phyloP scores from a whole-genome alignment of 768 basidiomycete genomes.

The Strobilomyces echinocephalus region DNA sequence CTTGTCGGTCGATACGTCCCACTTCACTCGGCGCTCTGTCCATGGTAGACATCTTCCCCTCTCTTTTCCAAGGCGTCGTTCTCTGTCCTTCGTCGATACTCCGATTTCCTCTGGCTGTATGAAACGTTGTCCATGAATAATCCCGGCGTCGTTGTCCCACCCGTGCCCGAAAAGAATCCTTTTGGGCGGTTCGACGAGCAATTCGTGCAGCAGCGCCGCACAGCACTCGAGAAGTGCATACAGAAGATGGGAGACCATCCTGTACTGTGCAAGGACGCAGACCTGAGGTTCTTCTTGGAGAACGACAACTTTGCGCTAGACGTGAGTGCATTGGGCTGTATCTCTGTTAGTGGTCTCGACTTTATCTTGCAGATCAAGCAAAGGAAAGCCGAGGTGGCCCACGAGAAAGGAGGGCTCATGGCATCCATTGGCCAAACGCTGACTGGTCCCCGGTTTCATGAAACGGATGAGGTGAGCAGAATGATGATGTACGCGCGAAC shows the following conservation, averaged over 20 bases:
- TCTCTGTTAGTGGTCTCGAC: not conserved
- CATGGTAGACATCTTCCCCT: slow-evolving; percentile 72
- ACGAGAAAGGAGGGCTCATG: slow-evolving; percentile 79
- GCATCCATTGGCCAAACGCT: slow-evolving; percentile 77
- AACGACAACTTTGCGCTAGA: slow-evolving; percentile 89
- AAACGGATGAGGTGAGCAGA: slow-evolving; percentile 72
- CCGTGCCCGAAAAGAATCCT: slow-evolving; percentile 91
- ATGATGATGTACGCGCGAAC: not conserved
- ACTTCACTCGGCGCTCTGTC: not conserved
- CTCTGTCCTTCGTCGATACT: slow-evolving; percentile 94
- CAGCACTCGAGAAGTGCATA: slow-evolving; percentile 84
- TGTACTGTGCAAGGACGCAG: slow-evolving; percentile 80
- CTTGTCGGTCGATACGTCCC: not conserved
- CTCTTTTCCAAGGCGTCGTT: slow-evolving; percentile 78
- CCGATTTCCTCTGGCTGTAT: slow-evolving; percentile 96
- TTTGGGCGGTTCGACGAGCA: slow-evolving; percentile 91
- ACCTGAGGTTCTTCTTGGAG: slow-evolving; percentile 87
- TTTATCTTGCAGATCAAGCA: slow-evolving; percentile 69
- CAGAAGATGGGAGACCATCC: slow-evolving; percentile 93
- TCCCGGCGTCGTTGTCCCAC: slow-evolving; percentile 95
- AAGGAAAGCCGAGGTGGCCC: slow-evolving; percentile 67
- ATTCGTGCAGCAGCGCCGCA: slow-evolving; percentile 82
- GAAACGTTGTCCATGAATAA: slow-evolving; percentile 86
- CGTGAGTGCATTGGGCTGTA: slow-evolving; percentile 42
- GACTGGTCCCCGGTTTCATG: slow-evolving; percentile 76